Conservation (phyloP, 257 asterid species). For the Echium plantagineum region DNA sequence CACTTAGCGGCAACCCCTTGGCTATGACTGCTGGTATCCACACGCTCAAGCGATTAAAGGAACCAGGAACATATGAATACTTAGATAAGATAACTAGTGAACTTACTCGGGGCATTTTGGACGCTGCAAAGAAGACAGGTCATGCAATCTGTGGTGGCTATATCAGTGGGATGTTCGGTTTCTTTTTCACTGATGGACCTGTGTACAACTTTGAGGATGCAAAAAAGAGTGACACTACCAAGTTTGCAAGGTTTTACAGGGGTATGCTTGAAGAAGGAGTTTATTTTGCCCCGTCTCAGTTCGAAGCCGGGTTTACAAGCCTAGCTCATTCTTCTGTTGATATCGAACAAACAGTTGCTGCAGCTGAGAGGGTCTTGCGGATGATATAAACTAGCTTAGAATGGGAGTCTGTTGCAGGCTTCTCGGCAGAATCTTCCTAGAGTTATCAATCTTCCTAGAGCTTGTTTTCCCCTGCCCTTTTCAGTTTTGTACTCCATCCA, state of each 20-base stretch:
- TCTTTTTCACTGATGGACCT: too few relatives aligned
- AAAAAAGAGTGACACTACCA: slow-evolving; percentile 76
- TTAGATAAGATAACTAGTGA: slow-evolving; percentile 62
- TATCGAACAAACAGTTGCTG: slow-evolving; percentile 65
- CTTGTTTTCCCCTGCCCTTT: too few relatives aligned
- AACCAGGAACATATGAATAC: slow-evolving; percentile 66
- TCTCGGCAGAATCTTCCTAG: too few relatives aligned
- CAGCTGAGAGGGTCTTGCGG: slow-evolving; percentile 77
- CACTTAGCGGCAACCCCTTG: slow-evolving; percentile 91
- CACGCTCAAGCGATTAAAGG: slow-evolving; percentile 75
- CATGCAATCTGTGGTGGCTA: too few relatives aligned
- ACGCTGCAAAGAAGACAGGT: slow-evolving; percentile 83
- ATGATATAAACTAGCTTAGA: slow-evolving; percentile 22
- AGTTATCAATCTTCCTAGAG: too few relatives aligned
- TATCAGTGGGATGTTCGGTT: too few relatives aligned
- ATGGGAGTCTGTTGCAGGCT: too few relatives aligned
- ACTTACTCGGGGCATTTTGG: slow-evolving; percentile 56
- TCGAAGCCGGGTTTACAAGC: slow-evolving; percentile 95
- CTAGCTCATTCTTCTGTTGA: slow-evolving; percentile 75
- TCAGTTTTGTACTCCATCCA: too few relatives aligned
- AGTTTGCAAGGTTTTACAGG: slow-evolving; percentile 61
- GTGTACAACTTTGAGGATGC: slow-evolving; percentile 92
- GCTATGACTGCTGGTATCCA: slow-evolving; percentile 99
- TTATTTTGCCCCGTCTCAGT: slow-evolving; percentile 91
- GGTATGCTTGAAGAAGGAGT: slow-evolving; percentile 97